phyloP scores from a whole-genome alignment of 2,329 filamentous ascomycete species.

The Cladosporium sp. region DNA sequence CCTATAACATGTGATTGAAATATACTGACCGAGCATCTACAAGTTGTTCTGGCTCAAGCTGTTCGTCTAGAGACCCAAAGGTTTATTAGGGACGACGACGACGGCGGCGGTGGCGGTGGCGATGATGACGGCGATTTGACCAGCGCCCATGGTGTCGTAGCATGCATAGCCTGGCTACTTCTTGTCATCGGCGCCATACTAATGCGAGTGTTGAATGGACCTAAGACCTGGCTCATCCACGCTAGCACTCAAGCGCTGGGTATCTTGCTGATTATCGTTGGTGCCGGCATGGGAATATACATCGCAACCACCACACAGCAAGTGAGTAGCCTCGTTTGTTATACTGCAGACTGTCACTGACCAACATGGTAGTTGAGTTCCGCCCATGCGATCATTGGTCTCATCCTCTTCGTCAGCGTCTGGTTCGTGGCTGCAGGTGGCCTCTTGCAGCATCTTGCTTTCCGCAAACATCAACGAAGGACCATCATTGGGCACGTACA shows the following conservation, averaged over 20 bases:
- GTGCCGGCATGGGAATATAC: conserved; percentile 49
- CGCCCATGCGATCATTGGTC: conserved; percentile 52
- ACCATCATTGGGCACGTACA: conserved; percentile 47
- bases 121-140: background rate
- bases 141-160: conserved; percentile 39
- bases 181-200: conserved; percentile 43
- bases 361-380: background rate
- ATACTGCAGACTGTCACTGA: background rate
- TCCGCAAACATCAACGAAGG: conserved; percentile 44
- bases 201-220: conserved; percentile 42
- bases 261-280: conserved; percentile 46
- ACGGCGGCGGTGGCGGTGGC: conserved; percentile 33
- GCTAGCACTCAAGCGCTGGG: conserved; percentile 47
- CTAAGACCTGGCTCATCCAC: conserved; percentile 42
- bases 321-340: conserved; percentile 26
- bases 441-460: conserved; percentile 50
- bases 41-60: background rate
- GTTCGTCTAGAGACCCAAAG: too few relatives aligned
- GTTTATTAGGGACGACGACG: background rate
- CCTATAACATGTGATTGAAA: too few relatives aligned
- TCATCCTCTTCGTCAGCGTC: conserved; percentile 47
- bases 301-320: conserved; percentile 33
- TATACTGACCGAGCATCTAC: background rate
- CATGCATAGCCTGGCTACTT: conserved; percentile 42
- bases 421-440: conserved; percentile 54